These are phyloP conservation scores for Trichoderma asperelloides DNA, from an alignment of 495 filamentous ascomycete genomes.

Conservation along the genomic window DNA sequence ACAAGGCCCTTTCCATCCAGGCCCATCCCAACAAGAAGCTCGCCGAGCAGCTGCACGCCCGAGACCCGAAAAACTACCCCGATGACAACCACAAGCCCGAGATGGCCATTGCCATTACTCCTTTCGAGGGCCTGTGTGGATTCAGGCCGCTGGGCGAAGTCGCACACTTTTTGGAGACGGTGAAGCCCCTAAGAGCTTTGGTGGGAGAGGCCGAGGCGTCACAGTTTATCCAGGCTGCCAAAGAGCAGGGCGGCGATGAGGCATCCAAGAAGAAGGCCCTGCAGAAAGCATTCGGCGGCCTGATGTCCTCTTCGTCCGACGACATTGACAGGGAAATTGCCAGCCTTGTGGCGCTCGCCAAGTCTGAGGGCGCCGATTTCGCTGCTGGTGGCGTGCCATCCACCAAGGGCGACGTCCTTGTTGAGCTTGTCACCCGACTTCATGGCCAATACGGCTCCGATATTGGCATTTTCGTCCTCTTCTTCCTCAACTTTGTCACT, in stretches of 20 bases:
- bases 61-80: constrained; percentile 89
- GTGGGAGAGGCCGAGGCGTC: constrained; percentile 62
- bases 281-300: constrained; percentile 57
- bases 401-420: constrained; percentile 57
- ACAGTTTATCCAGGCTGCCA: constrained; percentile 59
- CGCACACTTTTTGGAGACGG: constrained; percentile 67
- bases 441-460: constrained; percentile 46
- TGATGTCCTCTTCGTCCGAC: constrained; percentile 69
- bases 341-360: constrained; percentile 62
- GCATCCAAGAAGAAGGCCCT: constrained; percentile 71
- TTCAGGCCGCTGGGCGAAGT: constrained; percentile 87
- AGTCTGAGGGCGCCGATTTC: constrained; percentile 50
- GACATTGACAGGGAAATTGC: constrained; percentile 54
- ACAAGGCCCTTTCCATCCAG: constrained; percentile 92
- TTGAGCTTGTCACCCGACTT: constrained; percentile 64
- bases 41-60: constrained; percentile 76
- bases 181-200: constrained; percentile 64
- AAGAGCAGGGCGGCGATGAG: constrained; percentile 48
- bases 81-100: constrained; percentile 99
- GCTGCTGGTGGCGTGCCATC: constrained; percentile 53
- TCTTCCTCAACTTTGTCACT: constrained; percentile 38
- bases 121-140: constrained; percentile 91
- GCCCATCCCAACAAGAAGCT: constrained; percentile 98
- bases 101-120: constrained; percentile 95
- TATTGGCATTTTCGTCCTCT: constrained; percentile 38